Evolutionary conservation across 176 grass and related monocot genomes (phyloP).

Genomic region (Guadua angustifolia): DNA sequence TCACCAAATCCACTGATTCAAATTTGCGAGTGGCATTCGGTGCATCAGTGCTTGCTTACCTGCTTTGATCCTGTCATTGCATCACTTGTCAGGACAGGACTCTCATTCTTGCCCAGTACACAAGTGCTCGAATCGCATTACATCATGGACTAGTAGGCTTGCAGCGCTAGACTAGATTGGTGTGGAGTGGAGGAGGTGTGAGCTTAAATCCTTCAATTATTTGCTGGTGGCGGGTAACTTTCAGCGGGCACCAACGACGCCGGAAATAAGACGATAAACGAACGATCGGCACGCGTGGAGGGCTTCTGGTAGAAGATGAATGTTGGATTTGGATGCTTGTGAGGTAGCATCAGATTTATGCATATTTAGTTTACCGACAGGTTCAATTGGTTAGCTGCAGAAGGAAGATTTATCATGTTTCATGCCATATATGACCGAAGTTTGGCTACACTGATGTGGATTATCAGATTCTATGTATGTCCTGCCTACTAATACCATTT

Average conservation of each 20-base stretch:
- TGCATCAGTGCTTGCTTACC: slow-evolving; percentile 46
- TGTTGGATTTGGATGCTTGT: background rate
- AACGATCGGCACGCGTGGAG: background rate
- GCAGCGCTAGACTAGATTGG: background rate
- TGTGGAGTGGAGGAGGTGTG: slow-evolving; percentile 36
- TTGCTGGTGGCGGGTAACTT: slow-evolving; percentile 48
- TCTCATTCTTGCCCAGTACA: slow-evolving; percentile 10
- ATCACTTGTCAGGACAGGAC: background rate
- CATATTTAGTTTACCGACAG: background rate
- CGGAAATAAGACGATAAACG: background rate
- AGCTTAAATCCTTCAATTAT: slow-evolving; percentile 38
- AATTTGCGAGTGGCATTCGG: slow-evolving; percentile 37
- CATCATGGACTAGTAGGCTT: background rate
- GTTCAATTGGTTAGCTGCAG: background rate
- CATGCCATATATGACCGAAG: background rate
- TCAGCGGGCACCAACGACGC: background rate
- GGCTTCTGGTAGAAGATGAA: slow-evolving; percentile 30
- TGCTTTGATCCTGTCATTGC: slow-evolving; percentile 22
- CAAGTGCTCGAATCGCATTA: slow-evolving; percentile 2
- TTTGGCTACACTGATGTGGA: background rate
- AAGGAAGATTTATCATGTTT: background rate
- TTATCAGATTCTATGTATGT: background rate
- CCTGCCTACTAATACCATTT: background rate
- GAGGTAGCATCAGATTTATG: slow-evolving; percentile 21
- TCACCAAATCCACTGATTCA: slow-evolving; percentile 51